Base-by-base conservation (phyloP, 106 monocot genomes). In the Platanthera zijinensis region DNA sequence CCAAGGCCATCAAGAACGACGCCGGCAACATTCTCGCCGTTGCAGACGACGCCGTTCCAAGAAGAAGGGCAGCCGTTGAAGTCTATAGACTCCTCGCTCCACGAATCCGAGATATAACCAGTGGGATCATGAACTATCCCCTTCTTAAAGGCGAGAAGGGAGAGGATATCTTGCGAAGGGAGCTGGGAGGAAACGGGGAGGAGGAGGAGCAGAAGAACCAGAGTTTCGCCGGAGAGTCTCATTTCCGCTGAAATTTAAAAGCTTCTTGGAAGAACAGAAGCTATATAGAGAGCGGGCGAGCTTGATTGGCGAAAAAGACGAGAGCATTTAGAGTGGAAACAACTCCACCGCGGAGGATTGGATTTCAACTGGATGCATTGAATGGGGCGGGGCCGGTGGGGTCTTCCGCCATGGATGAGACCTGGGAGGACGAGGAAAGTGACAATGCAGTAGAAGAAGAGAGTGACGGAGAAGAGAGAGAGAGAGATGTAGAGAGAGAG, bases 81-180 rank as follows among this genome's bases (percentile, higher is more conserved):
- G 59, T 97, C 94, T 49, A 97, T 84, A 6, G 97, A 91, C 70
- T 97, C 94, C 74, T 97, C 97, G 51, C 88, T 94, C 97, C 97
- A 97, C 0, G 97, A 97, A 19, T 88, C 89, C 9, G 77, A 19
- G 67, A 97, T 81, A 82, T 87, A 97, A 15, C 97, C 97, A 2
- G 85, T 84, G 5, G 97, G 97, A 57, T 97, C 97, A 13, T 76
- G 89, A 3, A 81, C 85, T 50, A 97, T 89, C 4, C 89, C 87
- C 67, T 94, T 97, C 86, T 94, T 93, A 82, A 97, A 97, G 47
- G 86, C 87, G 0, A 97, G 91, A 3, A 97, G 87, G 19, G 94
- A 84, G 0, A 97, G 72, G 25, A 94, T 88, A 8, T 93, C 97
- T 57, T 84, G 87, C 9, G 97, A 92, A 12, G 95, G 95, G 45